These are phyloP conservation scores for Fusarium ambrosium DNA, from an alignment of 2,329 filamentous ascomycete species.

Conservation along the genomic window DNA sequence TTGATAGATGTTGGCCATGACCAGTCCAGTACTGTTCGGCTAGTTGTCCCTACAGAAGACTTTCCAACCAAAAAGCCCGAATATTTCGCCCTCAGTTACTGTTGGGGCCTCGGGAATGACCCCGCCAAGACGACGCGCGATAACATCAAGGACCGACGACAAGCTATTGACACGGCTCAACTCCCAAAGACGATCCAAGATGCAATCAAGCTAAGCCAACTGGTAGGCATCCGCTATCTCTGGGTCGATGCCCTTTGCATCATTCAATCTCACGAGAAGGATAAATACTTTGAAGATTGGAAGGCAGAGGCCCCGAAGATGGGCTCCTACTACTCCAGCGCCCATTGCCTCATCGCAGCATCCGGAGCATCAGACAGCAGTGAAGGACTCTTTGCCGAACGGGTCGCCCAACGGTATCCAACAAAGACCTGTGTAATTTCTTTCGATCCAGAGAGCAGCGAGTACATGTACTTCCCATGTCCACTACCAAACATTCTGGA, in stretches of 20 bases:
- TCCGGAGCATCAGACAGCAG: conserved; percentile 1
- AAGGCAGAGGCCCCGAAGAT: conserved; percentile 6
- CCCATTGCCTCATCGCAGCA: conserved; percentile 3
- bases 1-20: conserved; percentile 2
- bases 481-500: neutral
- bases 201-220: neutral
- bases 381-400: conserved; percentile 8
- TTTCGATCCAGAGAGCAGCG: neutral
- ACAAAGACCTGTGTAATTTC: neutral
- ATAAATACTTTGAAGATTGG: neutral
- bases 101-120: neutral
- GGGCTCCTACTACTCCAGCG: conserved; percentile 19
- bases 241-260: conserved; percentile 14
- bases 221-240: neutral
- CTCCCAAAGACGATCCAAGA: conserved; percentile 9
- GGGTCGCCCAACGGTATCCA: neutral
- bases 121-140: neutral
- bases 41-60: neutral
- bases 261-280: neutral
- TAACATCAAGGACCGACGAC: neutral
- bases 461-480: neutral
- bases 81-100: conserved; percentile 10
- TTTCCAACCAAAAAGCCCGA: neutral
- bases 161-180: neutral
- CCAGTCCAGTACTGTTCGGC: neutral